A percentile compares a stretch with the other conserved stretches of the same genome.
Conservation (phyloP, 2,329 filamentous ascomycete genomes). For the Ampelomyces quisqualis region DNA sequence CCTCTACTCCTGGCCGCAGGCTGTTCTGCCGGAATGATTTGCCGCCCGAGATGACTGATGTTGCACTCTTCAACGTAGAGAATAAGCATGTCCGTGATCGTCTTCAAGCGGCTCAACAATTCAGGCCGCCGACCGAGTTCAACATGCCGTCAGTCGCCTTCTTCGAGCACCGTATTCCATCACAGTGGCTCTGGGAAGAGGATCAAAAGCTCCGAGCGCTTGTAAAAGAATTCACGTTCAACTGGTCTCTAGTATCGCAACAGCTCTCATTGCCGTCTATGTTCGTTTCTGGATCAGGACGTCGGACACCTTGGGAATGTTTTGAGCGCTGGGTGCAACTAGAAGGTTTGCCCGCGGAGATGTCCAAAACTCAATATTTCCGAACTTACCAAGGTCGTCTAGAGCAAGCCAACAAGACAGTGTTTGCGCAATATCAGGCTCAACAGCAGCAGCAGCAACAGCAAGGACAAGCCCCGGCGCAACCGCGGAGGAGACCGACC, state of each 20-base stretch:
- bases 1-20: constrained; percentile 43
- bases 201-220: constrained; percentile 84
- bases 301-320: constrained; percentile 95
- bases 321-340: constrained; percentile 95
- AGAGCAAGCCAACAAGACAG: constrained; percentile 62
- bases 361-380: constrained; percentile 96
- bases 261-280: constrained; percentile 72
- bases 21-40: constrained; percentile 52
- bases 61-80: constrained; percentile 85
- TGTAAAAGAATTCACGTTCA: constrained; percentile 92
- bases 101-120: constrained; percentile 86
- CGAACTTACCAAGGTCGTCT: constrained; percentile 67
- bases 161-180: constrained; percentile 82
- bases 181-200: constrained; percentile 87
- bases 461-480: constrained; percentile 52
- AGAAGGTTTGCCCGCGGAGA: constrained; percentile 86
- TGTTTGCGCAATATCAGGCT: constrained; percentile 59
- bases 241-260: constrained; percentile 92
- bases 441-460: constrained; percentile 56
- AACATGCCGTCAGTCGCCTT: constrained; percentile 88
- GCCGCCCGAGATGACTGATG: constrained; percentile 69
- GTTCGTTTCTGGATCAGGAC: constrained; percentile 82
- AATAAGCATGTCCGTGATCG: constrained; percentile 88
- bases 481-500: constrained; percentile 65
- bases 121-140: constrained; percentile 87